Base-by-base conservation (phyloP, 2,329 filamentous ascomycete genomes). In the Stagonosporopsis cucurbitacearum region DNA sequence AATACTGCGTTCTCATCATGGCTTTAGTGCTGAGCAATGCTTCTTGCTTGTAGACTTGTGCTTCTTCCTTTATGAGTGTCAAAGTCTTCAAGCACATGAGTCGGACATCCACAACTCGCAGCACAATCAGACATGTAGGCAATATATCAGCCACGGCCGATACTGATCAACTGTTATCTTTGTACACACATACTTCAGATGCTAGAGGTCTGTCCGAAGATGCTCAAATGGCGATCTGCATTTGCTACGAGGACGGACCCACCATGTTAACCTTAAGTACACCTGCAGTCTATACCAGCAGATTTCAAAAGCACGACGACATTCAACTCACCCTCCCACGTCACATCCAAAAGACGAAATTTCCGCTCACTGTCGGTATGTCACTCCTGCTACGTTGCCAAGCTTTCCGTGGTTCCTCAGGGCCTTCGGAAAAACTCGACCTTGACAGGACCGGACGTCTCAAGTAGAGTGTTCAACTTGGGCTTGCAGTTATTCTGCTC, bases 391-490 rank as follows among this genome's bases (percentile, higher is more conserved):
- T n/a, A 32, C n/a, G 13, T 32, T 32, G 30, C 30, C 7, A 32
- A 15, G 13, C 13, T 6, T 6, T n/a, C n/a, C 13, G 12, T 4
- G 30, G 30, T 15, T n/a, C 3, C 37, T 19, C 35, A 39, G 23
- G 35, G n/a, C n/a, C n/a, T 25, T 17, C 23, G 23, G 35, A 20
- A 20, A 15, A 37, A 37, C 17, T 42, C 39, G 13, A 42, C 15
- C n/a, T 22, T 53, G 11, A 53, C 43, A 2, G 37, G 43, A 7
- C 50, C 36, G 9, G 36, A 42, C 2, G 48, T 48, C n/a, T 57
- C 54, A 4, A 57, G 54, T 7, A 57, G 15, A 1, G 48, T 48
- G 5, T 47, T 42, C 2, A 51, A 19, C 30, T 51, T 56, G 8
- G 48, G 32, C 4, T n/a, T 30, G 13, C 37, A 50, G 8, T 44